Evolutionary conservation across 1,284 basidiomycete species (phyloP).

Genomic region (Ceratobasidium sp.): DNA sequence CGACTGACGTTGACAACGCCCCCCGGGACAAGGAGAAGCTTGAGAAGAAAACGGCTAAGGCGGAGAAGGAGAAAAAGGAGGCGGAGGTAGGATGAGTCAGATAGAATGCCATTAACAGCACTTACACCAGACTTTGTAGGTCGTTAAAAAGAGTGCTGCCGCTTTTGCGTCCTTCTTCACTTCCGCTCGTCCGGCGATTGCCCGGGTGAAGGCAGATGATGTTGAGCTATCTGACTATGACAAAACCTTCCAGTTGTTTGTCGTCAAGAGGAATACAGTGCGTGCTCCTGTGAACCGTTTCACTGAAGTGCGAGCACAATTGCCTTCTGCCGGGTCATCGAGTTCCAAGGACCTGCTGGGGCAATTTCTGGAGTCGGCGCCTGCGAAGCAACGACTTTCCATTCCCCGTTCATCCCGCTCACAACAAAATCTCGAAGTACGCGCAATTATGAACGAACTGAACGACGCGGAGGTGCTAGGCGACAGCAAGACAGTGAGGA

Average conservation of each 20-base stretch:
- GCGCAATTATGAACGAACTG: constrained; percentile 67
- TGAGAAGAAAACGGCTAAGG: constrained; percentile 72
- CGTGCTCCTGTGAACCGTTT: constrained; percentile 78
- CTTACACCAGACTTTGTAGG: constrained; percentile 48
- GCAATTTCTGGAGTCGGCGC: constrained; percentile 23
- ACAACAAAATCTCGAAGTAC: constrained; percentile 58
- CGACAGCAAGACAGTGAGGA: constrained; percentile 69
- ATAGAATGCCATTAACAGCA: neutral
- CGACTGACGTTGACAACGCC: constrained; percentile 66
- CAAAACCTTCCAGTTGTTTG: constrained; percentile 78
- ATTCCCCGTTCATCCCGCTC: constrained; percentile 53
- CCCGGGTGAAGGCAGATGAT: constrained; percentile 25
- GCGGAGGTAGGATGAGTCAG: constrained; percentile 58
- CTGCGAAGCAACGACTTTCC: constrained; percentile 32
- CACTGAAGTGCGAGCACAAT: neutral
- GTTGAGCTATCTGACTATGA: constrained; percentile 70
- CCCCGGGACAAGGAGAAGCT: constrained; percentile 75
- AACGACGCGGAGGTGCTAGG: constrained; percentile 81
- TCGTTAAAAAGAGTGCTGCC: constrained; percentile 74
- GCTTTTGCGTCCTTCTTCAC: constrained; percentile 79
- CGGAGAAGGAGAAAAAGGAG: constrained; percentile 73
- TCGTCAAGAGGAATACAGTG: constrained; percentile 73
- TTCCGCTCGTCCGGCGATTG: constrained; percentile 57
- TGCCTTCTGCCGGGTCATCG: neutral
- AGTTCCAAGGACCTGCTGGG: neutral